Conservation (phyloP, 2,329 filamentous ascomycete species). For the Fusarium chuoi region DNA sequence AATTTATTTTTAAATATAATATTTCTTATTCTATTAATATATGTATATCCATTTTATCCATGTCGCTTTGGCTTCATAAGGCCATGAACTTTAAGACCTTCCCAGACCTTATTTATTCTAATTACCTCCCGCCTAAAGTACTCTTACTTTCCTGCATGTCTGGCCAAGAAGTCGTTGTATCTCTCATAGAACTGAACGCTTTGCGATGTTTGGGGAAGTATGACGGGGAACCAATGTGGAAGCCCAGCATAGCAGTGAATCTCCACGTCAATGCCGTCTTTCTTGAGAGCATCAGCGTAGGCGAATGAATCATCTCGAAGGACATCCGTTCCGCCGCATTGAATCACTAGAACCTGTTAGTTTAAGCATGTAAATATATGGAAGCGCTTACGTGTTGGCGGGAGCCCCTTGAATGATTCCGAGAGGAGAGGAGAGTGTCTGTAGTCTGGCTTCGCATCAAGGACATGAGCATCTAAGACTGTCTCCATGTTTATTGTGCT, state of each 20-base stretch:
- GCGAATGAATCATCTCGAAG: conserved; percentile 37
- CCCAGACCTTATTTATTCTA: too few species aligned
- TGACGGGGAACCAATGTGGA: conserved; percentile 37
- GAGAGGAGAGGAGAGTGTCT: conserved; percentile 40
- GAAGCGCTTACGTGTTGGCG: conserved; percentile 28
- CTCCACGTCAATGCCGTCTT: conserved; percentile 24
- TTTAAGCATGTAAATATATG: rapidly evolving
- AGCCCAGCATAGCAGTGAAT: conserved; percentile 32
- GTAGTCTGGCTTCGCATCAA: conserved; percentile 14
- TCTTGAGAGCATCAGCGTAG: conserved; percentile 29
- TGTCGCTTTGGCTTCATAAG: not conserved
- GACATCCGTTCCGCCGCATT: conserved; percentile 32
- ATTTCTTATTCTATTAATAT: not conserved
- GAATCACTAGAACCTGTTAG: conserved; percentile 19
- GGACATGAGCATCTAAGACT: conserved; percentile 16
- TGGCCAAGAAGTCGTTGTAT: conserved; percentile 12
- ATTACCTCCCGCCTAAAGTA: not conserved
- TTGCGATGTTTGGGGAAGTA: not conserved
- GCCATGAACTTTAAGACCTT: not conserved
- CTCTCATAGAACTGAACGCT: conserved; percentile 8
- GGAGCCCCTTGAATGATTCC: conserved; percentile 12
- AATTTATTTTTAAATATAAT: too few species aligned
- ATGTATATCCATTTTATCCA: not conserved
- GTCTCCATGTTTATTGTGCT: conserved; percentile 14
- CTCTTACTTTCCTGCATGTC: not conserved